phyloP scores from a whole-genome alignment of 257 asterid genomes.

The Capsicum rhomboideum region DNA sequence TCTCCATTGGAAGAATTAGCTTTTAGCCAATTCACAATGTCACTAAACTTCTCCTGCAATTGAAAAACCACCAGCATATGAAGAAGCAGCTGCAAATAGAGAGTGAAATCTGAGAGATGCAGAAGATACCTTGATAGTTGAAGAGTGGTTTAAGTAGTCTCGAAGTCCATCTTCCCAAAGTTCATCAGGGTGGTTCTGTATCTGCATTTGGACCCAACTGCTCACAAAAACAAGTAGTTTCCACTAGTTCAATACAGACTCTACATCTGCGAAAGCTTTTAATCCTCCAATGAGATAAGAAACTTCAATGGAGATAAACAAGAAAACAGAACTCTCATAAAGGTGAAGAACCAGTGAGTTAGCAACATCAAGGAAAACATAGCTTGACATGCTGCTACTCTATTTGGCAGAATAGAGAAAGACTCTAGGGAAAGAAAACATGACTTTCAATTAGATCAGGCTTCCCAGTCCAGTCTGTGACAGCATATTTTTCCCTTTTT shows the following conservation, averaged over 20 bases:
- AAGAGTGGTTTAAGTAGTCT: conserved; percentile 82
- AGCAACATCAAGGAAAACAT: not conserved
- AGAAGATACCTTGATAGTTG: conserved; percentile 54
- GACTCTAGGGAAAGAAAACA: not conserved
- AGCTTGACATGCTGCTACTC: not conserved
- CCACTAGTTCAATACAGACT: not conserved
- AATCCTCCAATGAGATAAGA: not conserved
- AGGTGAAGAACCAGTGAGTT: not conserved
- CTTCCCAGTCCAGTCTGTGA: too few relatives aligned
- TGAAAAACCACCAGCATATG: not conserved
- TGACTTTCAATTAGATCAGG: not conserved
- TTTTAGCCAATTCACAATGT: conserved; percentile 82
- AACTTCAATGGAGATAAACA: not conserved
- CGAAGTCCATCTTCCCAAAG: conserved; percentile 96
- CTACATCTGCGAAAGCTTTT: not conserved
- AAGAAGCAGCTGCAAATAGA: not conserved
- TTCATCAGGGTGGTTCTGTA: conserved; percentile 90
- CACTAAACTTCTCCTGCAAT: conserved; percentile 84
- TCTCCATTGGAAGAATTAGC: conserved; percentile 35
- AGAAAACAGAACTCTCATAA: not conserved
- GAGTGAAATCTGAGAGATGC: not conserved
- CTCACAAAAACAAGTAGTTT: not conserved
- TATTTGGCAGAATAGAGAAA: not conserved
- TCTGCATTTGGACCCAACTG: conserved; percentile 93
- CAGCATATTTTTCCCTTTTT: not conserved